A percentile compares a stretch with the other conserved stretches of the same genome.
Evolutionary conservation across 768 basidiomycete genomes (phyloP).

Genomic region (Mycena kentingensis): DNA sequence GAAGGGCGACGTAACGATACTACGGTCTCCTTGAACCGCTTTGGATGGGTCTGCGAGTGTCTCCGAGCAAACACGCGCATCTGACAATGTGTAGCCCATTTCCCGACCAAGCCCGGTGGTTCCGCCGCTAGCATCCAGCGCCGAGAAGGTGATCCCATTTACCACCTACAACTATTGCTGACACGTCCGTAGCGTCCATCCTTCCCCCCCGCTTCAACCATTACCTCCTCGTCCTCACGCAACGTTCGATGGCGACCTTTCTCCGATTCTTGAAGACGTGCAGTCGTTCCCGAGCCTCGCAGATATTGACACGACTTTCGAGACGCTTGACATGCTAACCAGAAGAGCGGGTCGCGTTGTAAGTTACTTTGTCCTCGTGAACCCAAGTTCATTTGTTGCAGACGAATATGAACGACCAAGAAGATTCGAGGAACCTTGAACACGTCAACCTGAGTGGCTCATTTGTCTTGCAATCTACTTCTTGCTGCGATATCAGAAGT

Average conservation of each 20-base stretch:
- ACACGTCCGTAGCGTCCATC: not conserved
- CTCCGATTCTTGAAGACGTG: slow-evolving; percentile 41
- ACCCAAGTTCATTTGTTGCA: not conserved
- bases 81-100: slow-evolving; percentile 7
- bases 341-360: slow-evolving; percentile 6
- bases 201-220: not conserved
- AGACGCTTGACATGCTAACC: slow-evolving; percentile 21
- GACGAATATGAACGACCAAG: slow-evolving; percentile 5
- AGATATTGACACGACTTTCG: slow-evolving; percentile 19
- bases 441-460: slow-evolving; percentile 26
- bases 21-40: slow-evolving; percentile 15
- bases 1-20: slow-evolving; percentile 4
- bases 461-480: slow-evolving; percentile 20
- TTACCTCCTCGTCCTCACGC: slow-evolving; percentile 6
- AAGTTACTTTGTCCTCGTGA: not conserved
- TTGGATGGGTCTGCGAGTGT: slow-evolving; percentile 18
- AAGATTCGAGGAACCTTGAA: slow-evolving; percentile 22
- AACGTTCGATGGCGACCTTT: slow-evolving; percentile 36
- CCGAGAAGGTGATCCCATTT: slow-evolving; percentile 3
- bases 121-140: slow-evolving; percentile 3
- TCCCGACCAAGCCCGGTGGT: slow-evolving; percentile 16
- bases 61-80: not conserved
- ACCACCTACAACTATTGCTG: not conserved
- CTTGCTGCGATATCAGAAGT: slow-evolving; percentile 12
- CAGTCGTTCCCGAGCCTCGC: slow-evolving; percentile 24